phyloP scores from a whole-genome alignment of 192 early-diverging fungal species.

The Entomortierella parvispora region DNA sequence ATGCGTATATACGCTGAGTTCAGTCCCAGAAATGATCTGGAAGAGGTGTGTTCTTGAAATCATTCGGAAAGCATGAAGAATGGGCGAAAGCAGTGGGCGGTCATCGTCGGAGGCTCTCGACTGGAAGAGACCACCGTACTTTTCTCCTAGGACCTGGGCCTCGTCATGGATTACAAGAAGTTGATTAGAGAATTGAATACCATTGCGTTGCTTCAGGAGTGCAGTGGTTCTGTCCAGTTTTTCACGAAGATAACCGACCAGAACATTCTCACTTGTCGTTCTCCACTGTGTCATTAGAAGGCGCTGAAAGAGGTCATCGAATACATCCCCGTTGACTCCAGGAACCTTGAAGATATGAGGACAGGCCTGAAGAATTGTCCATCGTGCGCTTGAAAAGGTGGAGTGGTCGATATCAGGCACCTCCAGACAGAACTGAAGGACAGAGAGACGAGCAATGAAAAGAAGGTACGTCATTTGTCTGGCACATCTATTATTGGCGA shows the following conservation, averaged over 20 bases:
- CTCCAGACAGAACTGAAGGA: conserved; percentile 6
- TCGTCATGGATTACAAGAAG: conserved; percentile 20
- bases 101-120: neutral
- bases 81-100: conserved; percentile 16
- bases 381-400: conserved; percentile 8
- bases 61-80: conserved; percentile 12
- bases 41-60: neutral
- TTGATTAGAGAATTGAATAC: neutral
- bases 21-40: conserved; percentile 3
- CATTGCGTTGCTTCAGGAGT: too few relatives aligned
- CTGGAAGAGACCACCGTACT: neutral
- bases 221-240: neutral
- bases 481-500: neutral
- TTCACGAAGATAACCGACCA: neutral
- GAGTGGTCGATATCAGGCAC: neutral
- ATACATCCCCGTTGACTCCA: neutral
- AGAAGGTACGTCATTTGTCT: conserved; percentile 2
- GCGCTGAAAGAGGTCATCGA: neutral
- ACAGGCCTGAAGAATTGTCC: conserved; percentile 8
- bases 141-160: conserved; percentile 27
- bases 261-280: neutral
- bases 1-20: conserved; percentile 4
- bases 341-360: neutral
- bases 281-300: neutral
- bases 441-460: conserved; percentile 2